Evolutionary conservation across 2,329 filamentous ascomycete genomes (phyloP).

Genomic region (Knufia fluminis): DNA sequence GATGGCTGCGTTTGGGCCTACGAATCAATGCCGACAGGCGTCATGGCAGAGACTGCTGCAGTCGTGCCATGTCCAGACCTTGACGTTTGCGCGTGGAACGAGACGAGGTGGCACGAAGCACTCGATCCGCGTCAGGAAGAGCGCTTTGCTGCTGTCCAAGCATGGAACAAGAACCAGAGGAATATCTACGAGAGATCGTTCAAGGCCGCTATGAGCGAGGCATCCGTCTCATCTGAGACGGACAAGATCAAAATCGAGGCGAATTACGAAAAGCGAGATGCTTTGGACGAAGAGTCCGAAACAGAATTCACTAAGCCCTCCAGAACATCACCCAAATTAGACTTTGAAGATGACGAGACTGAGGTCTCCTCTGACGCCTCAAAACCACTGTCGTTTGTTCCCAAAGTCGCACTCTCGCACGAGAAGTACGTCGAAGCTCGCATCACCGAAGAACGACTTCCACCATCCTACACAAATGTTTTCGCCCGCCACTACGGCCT

Average conservation of each 20-base stretch:
- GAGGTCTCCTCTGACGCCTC: slow-evolving; percentile 2
- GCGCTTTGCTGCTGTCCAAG: slow-evolving; percentile 18
- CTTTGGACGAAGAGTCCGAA: neutral
- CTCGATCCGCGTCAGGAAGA: slow-evolving; percentile 29
- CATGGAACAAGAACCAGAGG: slow-evolving; percentile 20
- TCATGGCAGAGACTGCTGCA: slow-evolving; percentile 53
- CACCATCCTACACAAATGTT: slow-evolving; percentile 34
- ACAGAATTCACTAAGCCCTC: neutral
- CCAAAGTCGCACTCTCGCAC: slow-evolving; percentile 28
- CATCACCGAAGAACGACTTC: slow-evolving; percentile 36
- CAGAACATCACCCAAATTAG: neutral
- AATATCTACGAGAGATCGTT: slow-evolving; percentile 13
- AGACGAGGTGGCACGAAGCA: slow-evolving; percentile 40
- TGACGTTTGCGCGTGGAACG: slow-evolving; percentile 44
- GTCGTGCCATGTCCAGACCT: slow-evolving; percentile 42
- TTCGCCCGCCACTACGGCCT: slow-evolving; percentile 32
- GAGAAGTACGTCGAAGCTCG: slow-evolving; percentile 31
- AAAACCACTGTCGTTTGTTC: slow-evolving; percentile 12
- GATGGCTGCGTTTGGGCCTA: slow-evolving; percentile 58
- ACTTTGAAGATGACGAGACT: slow-evolving; percentile 3
- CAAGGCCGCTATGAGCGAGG: neutral
- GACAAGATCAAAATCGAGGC: neutral
- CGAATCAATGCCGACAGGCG: slow-evolving; percentile 44
- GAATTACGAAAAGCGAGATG: neutral
- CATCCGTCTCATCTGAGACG: neutral